Evolutionary conservation across 805 yeast genomes (phyloP).

Genomic region (Candida sphagnicola): DNA sequence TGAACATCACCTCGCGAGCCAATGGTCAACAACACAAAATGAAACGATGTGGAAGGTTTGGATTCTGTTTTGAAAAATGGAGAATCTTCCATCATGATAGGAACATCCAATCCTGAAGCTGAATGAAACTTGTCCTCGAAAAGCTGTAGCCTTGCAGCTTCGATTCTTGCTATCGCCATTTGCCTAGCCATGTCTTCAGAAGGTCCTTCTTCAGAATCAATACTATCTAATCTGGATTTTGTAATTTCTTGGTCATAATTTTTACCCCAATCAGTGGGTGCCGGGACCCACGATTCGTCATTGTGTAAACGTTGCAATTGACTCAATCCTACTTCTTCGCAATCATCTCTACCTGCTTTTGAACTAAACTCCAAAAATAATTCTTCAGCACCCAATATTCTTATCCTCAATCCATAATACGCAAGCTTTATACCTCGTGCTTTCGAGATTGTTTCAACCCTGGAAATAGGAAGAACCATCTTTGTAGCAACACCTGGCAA

Average conservation of each 20-base stretch:
- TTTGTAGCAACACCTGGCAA: constrained; percentile 73
- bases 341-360: constrained; percentile 64
- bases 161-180: constrained; percentile 26
- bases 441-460: constrained; percentile 64
- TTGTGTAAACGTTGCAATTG: constrained; percentile 42
- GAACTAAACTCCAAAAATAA: constrained; percentile 73
- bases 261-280: constrained; percentile 22
- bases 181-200: constrained; percentile 5
- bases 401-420: constrained; percentile 67
- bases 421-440: constrained; percentile 67
- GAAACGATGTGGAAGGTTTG: constrained; percentile 51
- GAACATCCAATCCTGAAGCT: constrained; percentile 61
- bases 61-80: constrained; percentile 50
- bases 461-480: constrained; percentile 77
- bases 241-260: constrained; percentile 10
- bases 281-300: constrained; percentile 18
- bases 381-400: constrained; percentile 72
- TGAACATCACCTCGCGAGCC: constrained; percentile 98
- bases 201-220: background rate
- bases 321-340: constrained; percentile 50
- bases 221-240: constrained; percentile 7
- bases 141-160: constrained; percentile 58
- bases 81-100: constrained; percentile 64
- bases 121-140: constrained; percentile 64
- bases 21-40: constrained; percentile 73